Percentiles rank a stretch among this genome's conserved stretches.
These are phyloP conservation scores for Suhomyces kilbournensis DNA, from an alignment of 805 yeast species.

Conservation along the genomic window DNA sequence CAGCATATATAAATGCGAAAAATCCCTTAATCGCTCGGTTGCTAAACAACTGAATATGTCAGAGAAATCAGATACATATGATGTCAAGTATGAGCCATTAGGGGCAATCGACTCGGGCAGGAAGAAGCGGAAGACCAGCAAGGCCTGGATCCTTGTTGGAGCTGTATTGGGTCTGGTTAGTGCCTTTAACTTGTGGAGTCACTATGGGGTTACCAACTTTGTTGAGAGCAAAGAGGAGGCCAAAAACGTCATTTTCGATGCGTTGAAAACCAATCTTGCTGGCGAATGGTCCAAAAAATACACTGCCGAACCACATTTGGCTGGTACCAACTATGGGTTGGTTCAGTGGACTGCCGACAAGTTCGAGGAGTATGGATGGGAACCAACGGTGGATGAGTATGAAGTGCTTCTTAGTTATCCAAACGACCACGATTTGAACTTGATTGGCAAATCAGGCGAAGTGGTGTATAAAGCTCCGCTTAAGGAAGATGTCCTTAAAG, in stretches of 20 bases:
- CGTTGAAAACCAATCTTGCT: slow-evolving; percentile 38
- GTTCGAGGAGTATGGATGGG: slow-evolving; percentile 50
- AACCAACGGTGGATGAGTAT: slow-evolving; percentile 46
- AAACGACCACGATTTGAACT: slow-evolving; percentile 40
- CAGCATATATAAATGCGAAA: background rate
- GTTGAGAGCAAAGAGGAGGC: slow-evolving; percentile 6
- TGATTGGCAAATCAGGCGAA: slow-evolving; percentile 29
- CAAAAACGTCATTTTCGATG: slow-evolving; percentile 19
- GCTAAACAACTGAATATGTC: background rate
- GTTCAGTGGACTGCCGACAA: slow-evolving; percentile 51
- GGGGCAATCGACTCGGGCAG: background rate
- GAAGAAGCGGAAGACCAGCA: background rate
- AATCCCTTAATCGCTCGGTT: background rate
- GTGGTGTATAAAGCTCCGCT: slow-evolving; percentile 47
- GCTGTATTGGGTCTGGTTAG: background rate
- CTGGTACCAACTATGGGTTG: slow-evolving; percentile 44
- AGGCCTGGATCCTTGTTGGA: background rate
- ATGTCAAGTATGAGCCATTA: background rate
- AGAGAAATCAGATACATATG: background rate
- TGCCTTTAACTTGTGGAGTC: background rate
- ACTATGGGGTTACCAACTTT: background rate
- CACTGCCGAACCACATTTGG: slow-evolving; percentile 42
- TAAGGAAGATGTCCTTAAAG: slow-evolving; percentile 46
- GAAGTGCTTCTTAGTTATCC: slow-evolving; percentile 57
- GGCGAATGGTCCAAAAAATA: slow-evolving; percentile 41